Evolutionary conservation across 2,329 filamentous ascomycete genomes (phyloP), one percentile per base, ranked within the genome.

Genomic region (Cordyceps fumosorosea): DNA sequence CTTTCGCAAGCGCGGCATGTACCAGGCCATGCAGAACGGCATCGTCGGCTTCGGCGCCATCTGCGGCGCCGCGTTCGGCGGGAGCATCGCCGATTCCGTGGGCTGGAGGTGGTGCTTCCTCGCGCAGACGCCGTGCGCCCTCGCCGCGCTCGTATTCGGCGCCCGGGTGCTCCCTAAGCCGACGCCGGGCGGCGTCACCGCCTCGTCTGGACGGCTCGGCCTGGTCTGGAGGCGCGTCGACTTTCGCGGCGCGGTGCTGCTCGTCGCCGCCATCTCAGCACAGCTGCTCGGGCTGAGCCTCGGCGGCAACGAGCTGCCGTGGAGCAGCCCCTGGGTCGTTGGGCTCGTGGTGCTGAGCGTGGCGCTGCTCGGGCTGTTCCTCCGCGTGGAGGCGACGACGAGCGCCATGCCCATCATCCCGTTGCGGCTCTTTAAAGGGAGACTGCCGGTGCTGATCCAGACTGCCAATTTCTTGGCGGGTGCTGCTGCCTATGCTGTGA

Each of bases 61-160:
- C 40, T 79, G 81, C 22, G 86, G 86, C 1, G 86, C 86, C 10
- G 84, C 84, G 0, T 80, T 88, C 53, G 87, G 87, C 3, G 87
- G 87, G 1, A 79, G 82, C 40, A 80, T 90, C 12, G 85, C 85
- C 26, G 85, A 89, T 66, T 76, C 74, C 1, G 77, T 90, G 24
- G 87, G 87, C 11, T 90, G 87, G 87, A 78, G 88, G 24, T 88
- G 83, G 81, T 87, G 84, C 62, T 89, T 89, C 63, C 68, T 86
- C 3, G 74, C 86, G 2, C 86, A 89, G 67, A 81, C 86, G 0
- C 86, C 86, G 0, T 69, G 88, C 0, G 86, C 84, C 0, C 64
- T 79, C 1, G 66, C 81, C n/a, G 85, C 84, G 0, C 75, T 87
- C 0, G 45, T 79, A 0, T 73, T 84, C 12, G 85, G 84, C 0